These are phyloP conservation scores for Monilinia vaccinii-corymbosi DNA, from an alignment of 2,329 filamentous ascomycete genomes.

Conservation along the genomic window DNA sequence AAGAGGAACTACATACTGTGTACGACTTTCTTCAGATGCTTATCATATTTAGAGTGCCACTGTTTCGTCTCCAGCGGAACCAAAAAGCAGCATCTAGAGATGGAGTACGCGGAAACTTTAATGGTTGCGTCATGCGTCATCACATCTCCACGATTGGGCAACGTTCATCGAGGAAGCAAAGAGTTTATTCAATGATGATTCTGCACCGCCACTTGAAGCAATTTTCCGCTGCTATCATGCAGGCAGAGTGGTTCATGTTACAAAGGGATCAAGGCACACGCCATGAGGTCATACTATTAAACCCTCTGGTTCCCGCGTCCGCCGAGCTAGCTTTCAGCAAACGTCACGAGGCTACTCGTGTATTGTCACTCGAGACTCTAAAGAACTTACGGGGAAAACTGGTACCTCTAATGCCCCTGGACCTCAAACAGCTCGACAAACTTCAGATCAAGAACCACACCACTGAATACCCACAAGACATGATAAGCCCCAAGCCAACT, in stretches of 20 bases:
- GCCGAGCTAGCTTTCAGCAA: neutral
- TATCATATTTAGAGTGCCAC: neutral
- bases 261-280: fast-evolving
- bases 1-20: neutral
- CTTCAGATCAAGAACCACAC: no score
- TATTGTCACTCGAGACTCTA: neutral
- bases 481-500: no score
- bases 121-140: neutral
- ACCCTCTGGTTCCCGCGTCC: neutral
- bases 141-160: neutral
- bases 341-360: neutral
- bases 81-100: neutral
- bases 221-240: neutral
- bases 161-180: neutral
- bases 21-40: neutral
- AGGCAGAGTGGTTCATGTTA: neutral
- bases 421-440: neutral
- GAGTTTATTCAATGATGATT: neutral
- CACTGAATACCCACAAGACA: no score
- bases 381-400: neutral
- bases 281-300: neutral
- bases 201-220: neutral
- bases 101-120: neutral
- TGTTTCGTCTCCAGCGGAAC: neutral
- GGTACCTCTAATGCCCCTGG: neutral